Conservation (phyloP, 2,329 filamentous ascomycete species). For the Ascochyta koolunga region DNA sequence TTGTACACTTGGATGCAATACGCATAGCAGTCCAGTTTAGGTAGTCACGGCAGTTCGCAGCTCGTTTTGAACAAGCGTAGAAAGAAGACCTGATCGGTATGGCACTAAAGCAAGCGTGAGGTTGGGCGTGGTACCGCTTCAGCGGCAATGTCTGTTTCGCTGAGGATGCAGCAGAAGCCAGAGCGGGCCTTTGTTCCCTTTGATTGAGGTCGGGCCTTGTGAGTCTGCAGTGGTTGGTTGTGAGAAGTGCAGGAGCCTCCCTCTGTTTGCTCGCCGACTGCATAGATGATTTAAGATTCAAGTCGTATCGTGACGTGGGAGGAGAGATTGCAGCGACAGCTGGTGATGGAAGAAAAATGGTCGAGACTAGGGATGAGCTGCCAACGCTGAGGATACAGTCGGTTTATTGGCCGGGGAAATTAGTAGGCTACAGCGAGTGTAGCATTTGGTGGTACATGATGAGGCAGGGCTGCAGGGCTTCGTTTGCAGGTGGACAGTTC, state of each 20-base stretch:
- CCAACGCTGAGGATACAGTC: conserved; percentile 18
- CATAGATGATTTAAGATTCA: background rate
- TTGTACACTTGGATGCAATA: conserved; percentile 15
- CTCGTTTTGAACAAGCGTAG: conserved; percentile 19
- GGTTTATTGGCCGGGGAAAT: conserved; percentile 25
- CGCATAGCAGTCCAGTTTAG: conserved; percentile 28
- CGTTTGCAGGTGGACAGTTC: conserved; percentile 3
- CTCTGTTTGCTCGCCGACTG: background rate
- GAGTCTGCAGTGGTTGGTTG: background rate
- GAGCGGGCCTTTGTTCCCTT: background rate
- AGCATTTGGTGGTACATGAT: conserved; percentile 4
- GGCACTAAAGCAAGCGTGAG: conserved; percentile 1
- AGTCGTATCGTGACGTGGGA: background rate
- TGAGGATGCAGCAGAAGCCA: conserved; percentile 1
- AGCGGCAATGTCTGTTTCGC: conserved; percentile 3
- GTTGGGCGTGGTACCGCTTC: conserved; percentile 6
- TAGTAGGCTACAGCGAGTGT: conserved; percentile 7
- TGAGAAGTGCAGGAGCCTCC: background rate
- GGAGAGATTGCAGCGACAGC: background rate
- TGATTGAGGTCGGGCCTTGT: background rate
- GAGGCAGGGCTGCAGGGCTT: conserved; percentile 15
- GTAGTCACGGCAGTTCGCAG: conserved; percentile 36
- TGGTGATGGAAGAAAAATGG: background rate
- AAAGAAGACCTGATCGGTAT: background rate
- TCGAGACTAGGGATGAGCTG: conserved; percentile 17